Base-by-base conservation (phyloP, 1,284 basidiomycete genomes). In the Coniferiporia sulphurascens region DNA sequence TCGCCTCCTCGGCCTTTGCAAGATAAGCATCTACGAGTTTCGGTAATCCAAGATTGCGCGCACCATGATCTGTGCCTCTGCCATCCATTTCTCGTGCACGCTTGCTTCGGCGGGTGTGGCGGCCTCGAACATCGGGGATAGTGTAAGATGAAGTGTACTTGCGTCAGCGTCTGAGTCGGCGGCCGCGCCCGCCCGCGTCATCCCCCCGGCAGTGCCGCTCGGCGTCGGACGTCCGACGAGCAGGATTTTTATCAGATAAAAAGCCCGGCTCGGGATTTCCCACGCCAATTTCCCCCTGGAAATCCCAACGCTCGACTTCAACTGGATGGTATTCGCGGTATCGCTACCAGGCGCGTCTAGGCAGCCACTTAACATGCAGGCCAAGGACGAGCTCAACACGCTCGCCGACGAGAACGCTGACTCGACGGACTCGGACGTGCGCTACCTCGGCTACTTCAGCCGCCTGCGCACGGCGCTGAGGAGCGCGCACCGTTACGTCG, bases 1-100 rank as follows among this genome's bases (percentile, higher is more conserved):
- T 76, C 2, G 97, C 97, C 72, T 98, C 93, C 66, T 89, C 83
- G 55, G 89, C 89, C 89, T 91, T 52, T 54, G 3, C 65, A 63
- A 38, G 34, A n/a, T 35, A 17, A 34, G 22, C 22, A 22, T 12
- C 19, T 12, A 27, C 41, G 43, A 27, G 3, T 21, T 21, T 48
- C 19, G 38, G 7, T 9, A 43, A 8, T 48, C 12, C 17, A 15
- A 9, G 3, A 12, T 2, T 34, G 34, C 51, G 27, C 48, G 21
- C 22, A 62, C 60, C 60, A 62, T 62, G 5, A 51, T 12, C 32
- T 58, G 56, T 10, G 60, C 60, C 41, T 59, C 56, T 1, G 50
- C 45, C 60, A 62, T 58, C 60, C 60, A 62, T 53, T 45, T 58
- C 32, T 55, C 60, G 32, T 62, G 56, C 7, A 15, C 15, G 38